phyloP scores from a whole-genome alignment of 129 eudicot genomes.

The Arctium lappa region DNA sequence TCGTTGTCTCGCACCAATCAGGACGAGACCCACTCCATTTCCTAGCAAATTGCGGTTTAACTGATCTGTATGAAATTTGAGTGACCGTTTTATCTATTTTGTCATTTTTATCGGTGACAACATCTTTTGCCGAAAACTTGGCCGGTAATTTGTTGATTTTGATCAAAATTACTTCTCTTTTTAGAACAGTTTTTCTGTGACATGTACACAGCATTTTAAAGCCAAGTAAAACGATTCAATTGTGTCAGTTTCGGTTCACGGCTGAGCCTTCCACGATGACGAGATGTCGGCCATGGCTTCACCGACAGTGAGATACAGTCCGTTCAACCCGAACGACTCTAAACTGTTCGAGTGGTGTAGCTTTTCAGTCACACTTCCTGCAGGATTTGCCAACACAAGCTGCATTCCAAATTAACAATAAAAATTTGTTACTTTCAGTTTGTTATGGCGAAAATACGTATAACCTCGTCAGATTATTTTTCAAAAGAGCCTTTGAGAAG shows the following conservation, averaged over 20 bases:
- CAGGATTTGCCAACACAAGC: slow-evolving; percentile 46
- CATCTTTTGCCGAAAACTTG: background rate
- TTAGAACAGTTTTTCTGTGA: background rate
- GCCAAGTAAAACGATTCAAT: background rate
- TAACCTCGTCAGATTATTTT: no score
- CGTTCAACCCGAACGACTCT: slow-evolving; percentile 14
- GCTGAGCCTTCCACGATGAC: slow-evolving; percentile 18
- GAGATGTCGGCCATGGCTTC: slow-evolving; percentile 43
- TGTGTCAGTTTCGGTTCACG: background rate
- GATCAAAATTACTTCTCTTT: background rate
- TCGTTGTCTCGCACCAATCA: no score
- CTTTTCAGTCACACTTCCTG: slow-evolving; percentile 43
- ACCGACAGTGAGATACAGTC: slow-evolving; percentile 28
- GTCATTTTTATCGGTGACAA: no score
- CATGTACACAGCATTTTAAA: background rate
- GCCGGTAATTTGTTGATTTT: background rate
- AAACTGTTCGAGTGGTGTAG: slow-evolving; percentile 31
- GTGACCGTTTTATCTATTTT: no score
- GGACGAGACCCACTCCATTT: no score
- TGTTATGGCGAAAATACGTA: background rate
- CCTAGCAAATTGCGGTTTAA: no score
- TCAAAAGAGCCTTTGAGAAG: no score
- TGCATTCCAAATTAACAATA: slow-evolving; percentile 11
- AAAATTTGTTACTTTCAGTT: background rate
- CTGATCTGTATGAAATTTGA: no score